These are phyloP conservation scores for Trypanosoma caninum DNA, from an alignment of 208 protist species.

Conservation along the genomic window DNA sequence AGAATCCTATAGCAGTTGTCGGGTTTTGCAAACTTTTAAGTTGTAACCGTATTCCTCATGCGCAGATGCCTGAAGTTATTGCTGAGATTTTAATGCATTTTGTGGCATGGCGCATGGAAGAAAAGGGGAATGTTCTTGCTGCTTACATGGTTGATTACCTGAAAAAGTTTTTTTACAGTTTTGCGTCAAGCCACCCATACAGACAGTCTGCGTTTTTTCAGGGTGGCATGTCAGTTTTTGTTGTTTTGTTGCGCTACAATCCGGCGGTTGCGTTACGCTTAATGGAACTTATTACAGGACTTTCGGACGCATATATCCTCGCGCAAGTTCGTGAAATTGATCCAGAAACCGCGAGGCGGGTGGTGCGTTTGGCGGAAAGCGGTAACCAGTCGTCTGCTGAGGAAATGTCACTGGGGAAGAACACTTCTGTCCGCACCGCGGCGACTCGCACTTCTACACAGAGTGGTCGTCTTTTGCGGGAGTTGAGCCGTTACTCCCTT, in stretches of 20 bases:
- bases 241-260: constrained; percentile 45
- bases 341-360: constrained; percentile 52
- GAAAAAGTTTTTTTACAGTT: constrained; percentile 78
- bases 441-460: constrained; percentile 67
- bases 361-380: constrained; percentile 16
- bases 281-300: constrained; percentile 53
- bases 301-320: constrained; percentile 75
- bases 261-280: constrained; percentile 30
- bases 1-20: constrained; percentile 39
- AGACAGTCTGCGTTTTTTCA: constrained; percentile 57
- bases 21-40: constrained; percentile 88
- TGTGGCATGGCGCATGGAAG: constrained; percentile 25
- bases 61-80: constrained; percentile 48
- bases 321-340: constrained; percentile 82
- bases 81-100: constrained; percentile 68
- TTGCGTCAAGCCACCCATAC: constrained; percentile 69
- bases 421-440: constrained; percentile 27
- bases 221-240: constrained; percentile 58
- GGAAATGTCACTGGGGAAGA: constrained; percentile 18
- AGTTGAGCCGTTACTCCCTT: constrained; percentile 81
- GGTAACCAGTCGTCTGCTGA: constrained; percentile 5
- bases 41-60: constrained; percentile 72
- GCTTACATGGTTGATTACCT: constrained; percentile 70
- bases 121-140: constrained; percentile 4
- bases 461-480: constrained; percentile 65